A percentile compares a stretch with the other conserved stretches of the same genome.
Conservation (phyloP, 2,329 filamentous ascomycete genomes). For the Monilinia fructigena region DNA sequence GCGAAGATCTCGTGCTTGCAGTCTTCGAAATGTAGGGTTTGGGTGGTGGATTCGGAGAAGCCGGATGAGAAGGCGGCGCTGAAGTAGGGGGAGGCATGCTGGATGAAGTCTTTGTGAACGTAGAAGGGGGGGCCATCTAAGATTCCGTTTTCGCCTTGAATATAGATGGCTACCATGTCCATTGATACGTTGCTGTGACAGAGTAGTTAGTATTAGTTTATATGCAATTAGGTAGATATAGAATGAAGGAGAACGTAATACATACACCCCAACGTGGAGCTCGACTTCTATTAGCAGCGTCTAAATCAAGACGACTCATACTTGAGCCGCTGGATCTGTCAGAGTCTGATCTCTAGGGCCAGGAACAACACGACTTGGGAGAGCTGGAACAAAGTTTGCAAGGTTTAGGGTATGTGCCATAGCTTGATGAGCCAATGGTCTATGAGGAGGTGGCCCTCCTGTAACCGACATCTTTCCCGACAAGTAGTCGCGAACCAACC, state of each 20-base stretch:
- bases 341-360: neutral
- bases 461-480: neutral
- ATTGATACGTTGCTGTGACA: neutral
- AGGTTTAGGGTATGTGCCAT: too few species aligned
- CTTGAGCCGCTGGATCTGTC: neutral
- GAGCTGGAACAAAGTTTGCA: neutral
- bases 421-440: neutral
- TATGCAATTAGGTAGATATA: neutral
- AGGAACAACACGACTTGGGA: neutral
- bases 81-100: conserved; percentile 18
- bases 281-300: neutral
- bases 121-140: neutral
- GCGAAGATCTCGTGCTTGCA: conserved; percentile 3
- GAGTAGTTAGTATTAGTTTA: neutral
- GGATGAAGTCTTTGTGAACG: conserved; percentile 17
- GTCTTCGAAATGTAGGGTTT: conserved; percentile 1
- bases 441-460: neutral
- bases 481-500: neutral
- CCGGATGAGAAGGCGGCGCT: conserved; percentile 17
- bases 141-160: neutral
- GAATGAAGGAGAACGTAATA: neutral
- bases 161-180: neutral
- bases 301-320: neutral
- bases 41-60: conserved; percentile 17
- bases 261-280: neutral